Evolutionary conservation across 805 yeast species (phyloP), one percentile per base, ranked within the genome.

Genomic region (Vanderwaltozyma verrucispora): DNA sequence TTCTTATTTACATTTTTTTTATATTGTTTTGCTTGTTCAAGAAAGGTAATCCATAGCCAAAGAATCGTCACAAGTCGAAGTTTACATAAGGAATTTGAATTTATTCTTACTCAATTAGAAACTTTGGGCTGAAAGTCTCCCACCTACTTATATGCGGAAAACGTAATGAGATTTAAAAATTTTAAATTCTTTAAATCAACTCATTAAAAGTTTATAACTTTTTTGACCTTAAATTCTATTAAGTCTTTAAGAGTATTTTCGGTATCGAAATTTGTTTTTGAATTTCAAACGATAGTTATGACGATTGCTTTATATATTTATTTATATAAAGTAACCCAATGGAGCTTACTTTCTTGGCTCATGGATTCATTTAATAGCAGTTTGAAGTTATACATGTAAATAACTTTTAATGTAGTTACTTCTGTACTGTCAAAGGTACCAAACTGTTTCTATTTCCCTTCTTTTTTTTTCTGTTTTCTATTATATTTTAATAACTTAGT

Each of bases 81-180:
- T 78, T 61, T 60, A 59, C 84, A 67, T 46, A 75, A 68, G 27
- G 37, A 70, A 75, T 65, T 38, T 50, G 50, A 36, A 30, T 50
- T 52, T 44, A 35, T 41, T 18, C 29, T 37, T 39, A 43, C 42
- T 45, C 46, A 40, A 10, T 14, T n/a, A 17, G 47, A 59, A 58
- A 81, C 81, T 77, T 78, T 72, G 85, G 87, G 87, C 48, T 31
- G 86, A 79, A 79, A 79, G 87, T 79, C 87, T 79, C 86, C 87
- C 75, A 82, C 82, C 82, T 62, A 59, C 42, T 41, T 49, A 44
- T 59, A 63, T 65, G 75, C 80, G 86, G 86, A 77, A 77, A 78
- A 56, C 69, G 66, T 50, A 60, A 49, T 59, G 69, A 63, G 69
- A 58, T 59, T 53, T 59, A 54, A 60, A 58, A 60, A 56, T 54